phyloP scores from a whole-genome alignment of 2,329 filamentous ascomycete species.

The Cryoendolithus antarcticus region DNA sequence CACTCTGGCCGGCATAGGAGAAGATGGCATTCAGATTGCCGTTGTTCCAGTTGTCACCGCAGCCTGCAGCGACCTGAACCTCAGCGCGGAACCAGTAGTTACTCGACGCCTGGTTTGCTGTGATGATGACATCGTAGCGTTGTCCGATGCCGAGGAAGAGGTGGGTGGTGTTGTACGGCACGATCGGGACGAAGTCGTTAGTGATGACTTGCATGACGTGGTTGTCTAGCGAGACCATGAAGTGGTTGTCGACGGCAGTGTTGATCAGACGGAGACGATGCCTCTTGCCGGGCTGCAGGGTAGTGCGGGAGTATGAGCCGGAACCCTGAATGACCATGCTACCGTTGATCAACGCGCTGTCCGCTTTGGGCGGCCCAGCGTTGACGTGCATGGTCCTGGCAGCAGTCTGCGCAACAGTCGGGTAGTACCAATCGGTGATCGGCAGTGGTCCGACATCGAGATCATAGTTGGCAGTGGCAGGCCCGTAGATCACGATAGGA shows the following conservation, averaged over 20 bases:
- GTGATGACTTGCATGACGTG: constrained; percentile 25
- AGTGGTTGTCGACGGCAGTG: constrained; percentile 31
- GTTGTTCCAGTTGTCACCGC: constrained; percentile 20
- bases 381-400: constrained; percentile 19
- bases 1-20: constrained; percentile 26
- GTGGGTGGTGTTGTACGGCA: constrained; percentile 19
- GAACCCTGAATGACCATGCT: constrained; percentile 24
- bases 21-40: constrained; percentile 25
- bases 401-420: constrained; percentile 15
- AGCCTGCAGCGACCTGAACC: constrained; percentile 30
- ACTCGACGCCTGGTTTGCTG: constrained; percentile 21
- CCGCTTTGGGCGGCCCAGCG: constrained; percentile 34
- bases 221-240: constrained; percentile 26
- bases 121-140: constrained; percentile 30
- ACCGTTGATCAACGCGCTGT: constrained; percentile 35
- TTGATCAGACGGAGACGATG: constrained; percentile 36
- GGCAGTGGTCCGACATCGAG: constrained; percentile 49
- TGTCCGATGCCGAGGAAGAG: constrained; percentile 28
- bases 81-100: constrained; percentile 27
- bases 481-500: constrained; percentile 50
- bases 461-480: constrained; percentile 48
- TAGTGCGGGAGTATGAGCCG: constrained; percentile 20
- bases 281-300: constrained; percentile 26
- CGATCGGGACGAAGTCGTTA: constrained; percentile 18
- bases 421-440: constrained; percentile 46